These are phyloP conservation scores for Hymenoscyphus fructigenus DNA, from an alignment of 2,329 filamentous ascomycete genomes.

Conservation along the genomic window DNA sequence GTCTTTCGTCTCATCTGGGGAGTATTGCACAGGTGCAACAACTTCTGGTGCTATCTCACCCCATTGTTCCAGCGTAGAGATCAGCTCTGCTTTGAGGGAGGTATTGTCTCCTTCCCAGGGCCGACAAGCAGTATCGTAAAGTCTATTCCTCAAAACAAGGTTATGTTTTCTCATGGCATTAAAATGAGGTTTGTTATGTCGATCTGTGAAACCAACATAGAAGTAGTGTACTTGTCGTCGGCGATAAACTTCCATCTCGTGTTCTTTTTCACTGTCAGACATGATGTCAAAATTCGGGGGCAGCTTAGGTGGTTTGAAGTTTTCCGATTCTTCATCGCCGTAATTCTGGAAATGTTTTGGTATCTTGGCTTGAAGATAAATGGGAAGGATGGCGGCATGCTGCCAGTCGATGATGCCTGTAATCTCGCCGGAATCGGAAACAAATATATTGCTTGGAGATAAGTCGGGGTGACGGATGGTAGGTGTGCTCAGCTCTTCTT, in stretches of 20 bases:
- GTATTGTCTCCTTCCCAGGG: conserved; percentile 25
- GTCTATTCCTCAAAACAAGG: conserved; percentile 23
- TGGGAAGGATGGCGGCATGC: conserved; percentile 29
- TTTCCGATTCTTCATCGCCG: conserved; percentile 33
- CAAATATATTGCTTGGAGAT: too few species aligned
- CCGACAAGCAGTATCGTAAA: conserved; percentile 22
- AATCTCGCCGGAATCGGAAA: too few species aligned
- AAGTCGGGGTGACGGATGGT: too few species aligned
- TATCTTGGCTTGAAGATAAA: conserved; percentile 35
- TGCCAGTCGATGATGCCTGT: too few species aligned
- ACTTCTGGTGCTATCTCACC: neutral
- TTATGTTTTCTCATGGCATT: conserved; percentile 22
- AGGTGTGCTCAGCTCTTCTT: too few species aligned
- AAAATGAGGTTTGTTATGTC: conserved; percentile 22
- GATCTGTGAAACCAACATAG: conserved; percentile 23
- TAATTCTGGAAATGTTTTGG: conserved; percentile 39
- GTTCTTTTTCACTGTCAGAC: conserved; percentile 20
- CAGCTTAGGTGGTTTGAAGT: conserved; percentile 23
- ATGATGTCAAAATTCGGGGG: conserved; percentile 20
- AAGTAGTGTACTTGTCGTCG: conserved; percentile 27
- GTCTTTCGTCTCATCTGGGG: conserved; percentile 1
- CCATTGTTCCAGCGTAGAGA: too few species aligned
- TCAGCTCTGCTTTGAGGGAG: too few species aligned
- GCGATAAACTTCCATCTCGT: conserved; percentile 24
- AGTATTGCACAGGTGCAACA: conserved; percentile 5